These are phyloP conservation scores for Gomphus sp. DNA, from an alignment of 1,284 basidiomycete genomes.

Conservation along the genomic window DNA sequence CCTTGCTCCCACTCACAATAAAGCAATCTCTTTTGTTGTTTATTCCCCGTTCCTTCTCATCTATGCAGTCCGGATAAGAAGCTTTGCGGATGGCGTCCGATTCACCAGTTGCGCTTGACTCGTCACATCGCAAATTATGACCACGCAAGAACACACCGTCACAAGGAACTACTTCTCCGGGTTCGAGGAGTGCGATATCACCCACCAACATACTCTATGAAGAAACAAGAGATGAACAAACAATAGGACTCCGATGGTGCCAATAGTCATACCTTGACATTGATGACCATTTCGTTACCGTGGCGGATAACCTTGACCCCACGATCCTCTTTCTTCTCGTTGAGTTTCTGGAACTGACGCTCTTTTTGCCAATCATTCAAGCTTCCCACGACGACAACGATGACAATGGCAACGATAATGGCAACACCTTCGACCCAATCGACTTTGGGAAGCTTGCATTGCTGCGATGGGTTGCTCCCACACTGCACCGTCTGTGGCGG, in stretches of 20 bases:
- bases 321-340: constrained; percentile 94
- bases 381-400: constrained; percentile 84
- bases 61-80: constrained; percentile 70
- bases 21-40: constrained; percentile 82
- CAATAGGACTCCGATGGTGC: neutral
- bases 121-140: constrained; percentile 94
- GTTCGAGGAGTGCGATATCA: constrained; percentile 86
- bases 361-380: constrained; percentile 97
- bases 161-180: constrained; percentile 92
- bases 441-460: constrained; percentile 48
- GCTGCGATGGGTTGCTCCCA: constrained; percentile 19
- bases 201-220: constrained; percentile 84
- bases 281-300: constrained; percentile 72
- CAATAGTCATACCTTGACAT: constrained; percentile 52
- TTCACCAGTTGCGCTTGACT: constrained; percentile 94
- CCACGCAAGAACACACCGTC: constrained; percentile 92
- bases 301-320: constrained; percentile 86
- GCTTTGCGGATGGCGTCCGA: constrained; percentile 91
- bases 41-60: constrained; percentile 20
- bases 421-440: constrained; percentile 99
- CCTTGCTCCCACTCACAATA: constrained; percentile 88
- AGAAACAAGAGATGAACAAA: constrained; percentile 5
- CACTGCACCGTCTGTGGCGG: constrained; percentile 39
- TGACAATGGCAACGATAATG: constrained; percentile 82
- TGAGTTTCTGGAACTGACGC: constrained; percentile 86